phyloP scores from a whole-genome alignment of 2,329 filamentous ascomycete genomes.

The Pseudonectria foliicola region DNA sequence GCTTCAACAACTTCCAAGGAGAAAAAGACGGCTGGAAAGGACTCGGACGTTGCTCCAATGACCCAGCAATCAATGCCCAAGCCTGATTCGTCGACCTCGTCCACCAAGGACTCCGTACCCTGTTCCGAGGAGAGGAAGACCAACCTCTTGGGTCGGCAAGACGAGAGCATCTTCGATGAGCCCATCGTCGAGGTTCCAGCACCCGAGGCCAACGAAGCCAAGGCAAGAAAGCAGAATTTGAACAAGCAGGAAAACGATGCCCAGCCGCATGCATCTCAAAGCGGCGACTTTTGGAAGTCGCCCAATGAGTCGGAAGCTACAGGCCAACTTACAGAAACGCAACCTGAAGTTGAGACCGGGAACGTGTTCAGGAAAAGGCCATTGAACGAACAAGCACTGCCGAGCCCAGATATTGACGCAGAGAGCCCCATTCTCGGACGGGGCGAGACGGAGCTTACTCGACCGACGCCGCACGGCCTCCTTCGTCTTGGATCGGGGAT shows the following conservation, averaged over 20 bases:
- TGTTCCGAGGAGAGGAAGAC: too few relatives aligned
- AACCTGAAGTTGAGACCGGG: too few relatives aligned
- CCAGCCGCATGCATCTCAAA: too few relatives aligned
- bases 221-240: too few relatives aligned
- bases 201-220: too few relatives aligned
- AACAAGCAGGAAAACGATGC: not conserved
- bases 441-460: slow-evolving; percentile 14
- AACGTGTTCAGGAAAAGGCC: too few relatives aligned
- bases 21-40: slow-evolving; percentile 17
- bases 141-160: too few relatives aligned
- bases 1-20: slow-evolving; percentile 20
- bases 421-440: slow-evolving; percentile 35
- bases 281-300: slow-evolving; percentile 1
- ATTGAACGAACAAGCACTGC: not conserved
- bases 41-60: not conserved
- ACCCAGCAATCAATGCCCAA: slow-evolving; percentile 5
- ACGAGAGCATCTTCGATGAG: too few relatives aligned
- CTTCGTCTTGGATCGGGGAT: slow-evolving; percentile 25
- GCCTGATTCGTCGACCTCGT: not conserved
- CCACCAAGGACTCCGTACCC: not conserved
- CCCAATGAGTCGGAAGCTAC: slow-evolving; percentile 18
- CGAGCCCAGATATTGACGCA: slow-evolving; percentile 21
- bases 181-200: too few relatives aligned
- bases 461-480: slow-evolving; percentile 18
- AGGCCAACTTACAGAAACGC: slow-evolving; percentile 3